Evolutionary conservation across 2,329 filamentous ascomycete genomes (phyloP), one percentile per base, ranked within the genome.

Genomic region (Cercospora citrullina): DNA sequence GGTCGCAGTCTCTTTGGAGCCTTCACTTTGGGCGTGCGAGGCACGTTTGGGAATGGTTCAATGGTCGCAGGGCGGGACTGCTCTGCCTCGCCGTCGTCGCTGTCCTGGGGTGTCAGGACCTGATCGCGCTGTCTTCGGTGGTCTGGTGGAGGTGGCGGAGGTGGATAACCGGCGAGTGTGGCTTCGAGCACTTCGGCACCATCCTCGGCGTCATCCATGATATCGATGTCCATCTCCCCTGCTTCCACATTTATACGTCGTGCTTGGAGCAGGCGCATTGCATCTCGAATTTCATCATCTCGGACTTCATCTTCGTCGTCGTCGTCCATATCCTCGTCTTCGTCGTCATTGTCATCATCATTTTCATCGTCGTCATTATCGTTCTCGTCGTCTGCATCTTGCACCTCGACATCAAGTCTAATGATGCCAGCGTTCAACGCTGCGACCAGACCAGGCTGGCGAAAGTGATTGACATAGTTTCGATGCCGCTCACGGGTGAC

Each of bases 111-210:
- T 5, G 75, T 77, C 60, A 75, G 64, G 26, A 75, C 70, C 21
- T 69, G 72, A 53, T 71, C 64, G 48, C 73, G 69, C 42, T 71
- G 66, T 33, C 68, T 70, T 10, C 68, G 45, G 51, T 66, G 78
- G 14, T 85, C 83, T 16, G 75, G 76, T 58, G 85, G 85, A 33
- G 88, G 87, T 26, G 89, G 89, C 6, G 90, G 90, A 0, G 89
- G 87, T 55, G 88, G 86, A 77, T 94, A 92, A 21, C 90, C 91
- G 64, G 90, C 90, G 75, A 92, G 85, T 16, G 92, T 92, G 31
- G 91, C 90, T 78, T 95, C 91, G 71, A 90, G 87, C 64, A 89
- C 87, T 76, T 94, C 91, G 55, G 92, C 82, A 30, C 90, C 88
- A 71, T 91, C 88, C 31, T 91, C 90, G 31, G 82, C 75, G 60